Base-by-base conservation (phyloP, 169 alveolate species). In the Plasmodium relictum region DNA sequence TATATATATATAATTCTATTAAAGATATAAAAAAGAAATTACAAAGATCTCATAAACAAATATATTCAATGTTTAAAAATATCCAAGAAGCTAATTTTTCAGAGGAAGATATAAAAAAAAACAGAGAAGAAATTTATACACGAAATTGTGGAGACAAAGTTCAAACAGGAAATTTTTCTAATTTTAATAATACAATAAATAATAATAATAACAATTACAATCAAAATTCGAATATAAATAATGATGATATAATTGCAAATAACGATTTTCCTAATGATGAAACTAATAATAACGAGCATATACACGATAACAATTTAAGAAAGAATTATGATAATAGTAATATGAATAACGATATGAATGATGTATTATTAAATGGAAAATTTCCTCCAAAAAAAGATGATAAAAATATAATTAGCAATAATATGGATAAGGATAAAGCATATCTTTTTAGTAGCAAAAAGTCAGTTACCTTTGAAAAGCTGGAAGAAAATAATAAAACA, bases 391-490 rank as follows among this genome's bases (percentile, higher is more conserved):
- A 24, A 56, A 20, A 58, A 16, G 50, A 52, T 16, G 20, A 72
- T 26, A 12, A 78, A 16, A 54, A 54, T 20, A 16, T 20, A 5
- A 63, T 20, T 37, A 2, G 50, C 6, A 39, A 37, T 16, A 3
- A 56, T n/a, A 83, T n/a, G 50, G 68, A 68, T 14, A 68, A 54
- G 16, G 54, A 83, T 16, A 68, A 83, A 9, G 39, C 39, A 16
- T 83, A 83, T 52, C 16, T 68, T 31, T 50, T 52, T 16, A 61
- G 52, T 20, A 83, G 66, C 44, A 83, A 83, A 71, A 86, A 86
- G 71, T 86, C 92, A 2, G 92, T 86, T 18, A 69, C 87, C n/a
- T 86, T 86, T 71, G 87, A 86, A 72, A 86, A 86, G 44, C 22
- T 86, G 14, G 73, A 83, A n/a, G 56, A 83, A 18, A 66, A 31